phyloP scores from a whole-genome alignment of 441 rosid genomes.

The Sinapis alba region DNA sequence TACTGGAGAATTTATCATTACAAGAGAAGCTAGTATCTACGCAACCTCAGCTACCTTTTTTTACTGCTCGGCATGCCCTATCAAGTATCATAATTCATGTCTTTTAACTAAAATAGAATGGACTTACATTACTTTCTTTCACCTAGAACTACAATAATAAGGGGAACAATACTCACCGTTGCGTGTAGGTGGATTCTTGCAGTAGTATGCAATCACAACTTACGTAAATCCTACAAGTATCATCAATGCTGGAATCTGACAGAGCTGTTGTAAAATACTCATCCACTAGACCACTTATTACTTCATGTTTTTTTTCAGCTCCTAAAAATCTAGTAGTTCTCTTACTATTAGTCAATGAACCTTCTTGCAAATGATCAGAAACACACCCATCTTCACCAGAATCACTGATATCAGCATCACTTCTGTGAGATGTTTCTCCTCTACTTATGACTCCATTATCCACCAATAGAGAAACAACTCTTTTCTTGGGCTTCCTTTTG shows the following conservation, averaged over 20 bases:
- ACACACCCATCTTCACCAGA: slow-evolving; percentile 24
- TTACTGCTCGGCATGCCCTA: slow-evolving; percentile 4
- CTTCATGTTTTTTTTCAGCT: slow-evolving; percentile 40
- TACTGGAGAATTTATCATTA: slow-evolving; percentile 13
- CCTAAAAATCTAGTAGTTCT: slow-evolving; percentile 37
- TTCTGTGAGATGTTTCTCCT: slow-evolving; percentile 42
- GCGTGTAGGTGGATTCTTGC: slow-evolving; percentile 58
- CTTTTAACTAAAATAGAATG: slow-evolving; percentile 11
- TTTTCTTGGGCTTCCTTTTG: slow-evolving; percentile 60
- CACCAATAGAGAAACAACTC: slow-evolving; percentile 55
- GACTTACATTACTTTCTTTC: slow-evolving; percentile 14
- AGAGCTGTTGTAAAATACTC: slow-evolving; percentile 58
- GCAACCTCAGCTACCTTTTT: not conserved
- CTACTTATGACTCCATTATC: slow-evolving; percentile 43
- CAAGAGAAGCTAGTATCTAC: slow-evolving; percentile 4
- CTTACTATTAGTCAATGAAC: slow-evolving; percentile 23
- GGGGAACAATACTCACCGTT: slow-evolving; percentile 52
- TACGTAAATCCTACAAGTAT: slow-evolving; percentile 62
- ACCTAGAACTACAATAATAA: slow-evolving; percentile 15
- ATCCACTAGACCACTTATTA: slow-evolving; percentile 57
- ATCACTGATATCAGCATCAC: slow-evolving; percentile 34
- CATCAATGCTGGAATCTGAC: slow-evolving; percentile 62
- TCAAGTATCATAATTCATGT: slow-evolving; percentile 3
- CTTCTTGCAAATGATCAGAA: slow-evolving; percentile 35
- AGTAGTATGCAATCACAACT: slow-evolving; percentile 74